phyloP scores from a whole-genome alignment of 1,139 yeast genomes.

The Candida albicans region DNA sequence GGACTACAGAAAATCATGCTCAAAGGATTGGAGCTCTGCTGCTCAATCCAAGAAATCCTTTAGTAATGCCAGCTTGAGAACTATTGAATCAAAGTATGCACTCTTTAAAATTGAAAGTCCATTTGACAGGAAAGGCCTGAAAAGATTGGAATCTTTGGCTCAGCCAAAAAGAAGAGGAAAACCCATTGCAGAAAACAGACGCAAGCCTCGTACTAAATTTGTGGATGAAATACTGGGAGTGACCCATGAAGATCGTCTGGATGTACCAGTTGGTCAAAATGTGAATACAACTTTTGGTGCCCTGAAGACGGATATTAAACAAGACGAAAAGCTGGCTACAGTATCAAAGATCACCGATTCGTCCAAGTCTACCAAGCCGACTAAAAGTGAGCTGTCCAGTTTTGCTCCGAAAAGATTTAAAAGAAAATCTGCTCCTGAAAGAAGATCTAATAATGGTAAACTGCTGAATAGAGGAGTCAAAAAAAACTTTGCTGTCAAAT shows the following conservation, averaged over 20 bases:
- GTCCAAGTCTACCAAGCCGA: no score
- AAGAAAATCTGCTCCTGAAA: constrained; percentile 16
- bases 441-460: constrained; percentile 7
- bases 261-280: not conserved
- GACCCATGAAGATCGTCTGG: not conserved
- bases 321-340: not conserved
- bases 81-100: constrained; percentile 34
- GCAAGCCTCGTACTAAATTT: constrained; percentile 5
- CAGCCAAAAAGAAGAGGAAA: constrained; percentile 5
- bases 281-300: not conserved
- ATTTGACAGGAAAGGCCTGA: constrained; percentile 15
- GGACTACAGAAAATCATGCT: constrained; percentile 25
- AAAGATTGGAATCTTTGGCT: constrained; percentile 23
- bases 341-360: not conserved
- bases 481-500: constrained; percentile 17
- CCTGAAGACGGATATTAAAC: no score
- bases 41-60: not conserved
- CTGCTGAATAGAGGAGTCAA: not conserved
- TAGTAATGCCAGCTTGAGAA: constrained; percentile 16
- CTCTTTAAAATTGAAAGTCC: constrained; percentile 19
- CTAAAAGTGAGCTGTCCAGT: constrained; percentile 17
- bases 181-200: constrained; percentile 6
- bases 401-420: constrained; percentile 24
- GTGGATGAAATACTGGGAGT: constrained; percentile 1
- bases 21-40: constrained; percentile 24